Percentiles rank a stretch among this genome's conserved stretches.
Evolutionary conservation across 179 eudicot species (phyloP).

Genomic region (Sideroxylon spinosum): DNA sequence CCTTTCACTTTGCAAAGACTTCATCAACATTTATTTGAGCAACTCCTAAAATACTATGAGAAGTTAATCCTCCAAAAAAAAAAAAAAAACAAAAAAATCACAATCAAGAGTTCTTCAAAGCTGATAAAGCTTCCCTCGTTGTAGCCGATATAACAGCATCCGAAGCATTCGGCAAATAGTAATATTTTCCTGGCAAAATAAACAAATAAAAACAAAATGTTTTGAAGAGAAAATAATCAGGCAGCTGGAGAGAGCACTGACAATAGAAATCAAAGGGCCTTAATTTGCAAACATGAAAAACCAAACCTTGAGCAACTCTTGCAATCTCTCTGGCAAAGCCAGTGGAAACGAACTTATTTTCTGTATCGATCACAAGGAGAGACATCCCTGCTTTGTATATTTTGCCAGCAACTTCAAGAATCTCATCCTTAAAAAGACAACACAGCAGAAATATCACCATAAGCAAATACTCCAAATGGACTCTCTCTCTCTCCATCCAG

Average conservation of each 20-base stretch:
- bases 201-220: background rate
- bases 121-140: slow-evolving; percentile 78
- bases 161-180: slow-evolving; percentile 96
- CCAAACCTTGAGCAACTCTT: slow-evolving; percentile 87
- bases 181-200: slow-evolving; percentile 74
- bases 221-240: background rate
- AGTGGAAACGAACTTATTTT: slow-evolving; percentile 95
- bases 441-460: background rate
- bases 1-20: too few species aligned
- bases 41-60: too few species aligned
- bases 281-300: background rate
- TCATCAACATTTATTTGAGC: too few species aligned
- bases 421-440: slow-evolving; percentile 64
- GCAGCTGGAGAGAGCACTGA: slow-evolving; percentile 5
- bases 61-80: too few species aligned
- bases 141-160: slow-evolving; percentile 94
- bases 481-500: too few species aligned
- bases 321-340: slow-evolving; percentile 99
- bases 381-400: slow-evolving; percentile 97
- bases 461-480: too few species aligned
- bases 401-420: slow-evolving; percentile 94
- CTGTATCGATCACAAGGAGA: slow-evolving; percentile 91
- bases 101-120: slow-evolving; percentile 60
- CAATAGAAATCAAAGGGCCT: slow-evolving; percentile 9
- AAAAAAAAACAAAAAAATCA: too few species aligned